A percentile compares a stretch with the other conserved stretches of the same genome.
Evolutionary conservation across 768 basidiomycete species (phyloP).

Genomic region (Tylopilus felleus): DNA sequence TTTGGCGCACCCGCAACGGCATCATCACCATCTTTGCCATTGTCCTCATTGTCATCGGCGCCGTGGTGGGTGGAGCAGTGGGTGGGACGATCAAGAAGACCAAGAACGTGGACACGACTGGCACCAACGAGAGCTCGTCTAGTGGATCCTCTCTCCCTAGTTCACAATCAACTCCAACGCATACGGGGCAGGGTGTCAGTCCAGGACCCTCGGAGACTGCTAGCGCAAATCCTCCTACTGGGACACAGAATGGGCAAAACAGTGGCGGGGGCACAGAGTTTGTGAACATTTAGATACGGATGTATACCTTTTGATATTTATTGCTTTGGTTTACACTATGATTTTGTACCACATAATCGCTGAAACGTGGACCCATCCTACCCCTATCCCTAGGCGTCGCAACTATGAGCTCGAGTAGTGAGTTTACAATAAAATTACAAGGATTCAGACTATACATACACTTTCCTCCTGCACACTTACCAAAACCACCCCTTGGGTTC

Average conservation of each 20-base stretch:
- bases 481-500: slow-evolving; percentile 57
- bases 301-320: not conserved
- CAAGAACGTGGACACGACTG: not conserved
- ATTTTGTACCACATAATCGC: not conserved
- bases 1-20: slow-evolving; percentile 49
- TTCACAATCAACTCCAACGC: not conserved
- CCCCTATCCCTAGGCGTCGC: not conserved
- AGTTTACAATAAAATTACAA: not conserved
- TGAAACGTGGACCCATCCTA: too few species aligned
- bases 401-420: too few species aligned
- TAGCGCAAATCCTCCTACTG: too few species aligned
- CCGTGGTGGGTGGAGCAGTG: slow-evolving; percentile 56
- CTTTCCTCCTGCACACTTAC: slow-evolving; percentile 15
- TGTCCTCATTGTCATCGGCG: slow-evolving; percentile 44
- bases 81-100: slow-evolving; percentile 37
- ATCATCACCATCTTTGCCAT: slow-evolving; percentile 37
- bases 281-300: not conserved
- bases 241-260: not conserved
- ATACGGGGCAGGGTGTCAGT: not conserved
- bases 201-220: too few species aligned
- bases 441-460: not conserved
- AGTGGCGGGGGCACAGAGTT: not conserved
- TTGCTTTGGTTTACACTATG: too few species aligned
- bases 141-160: not conserved
- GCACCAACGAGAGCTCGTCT: not conserved